A percentile compares a stretch with the other conserved stretches of the same genome.
Conservation (phyloP, 495 filamentous ascomycete genomes). For the Podospora conica region DNA sequence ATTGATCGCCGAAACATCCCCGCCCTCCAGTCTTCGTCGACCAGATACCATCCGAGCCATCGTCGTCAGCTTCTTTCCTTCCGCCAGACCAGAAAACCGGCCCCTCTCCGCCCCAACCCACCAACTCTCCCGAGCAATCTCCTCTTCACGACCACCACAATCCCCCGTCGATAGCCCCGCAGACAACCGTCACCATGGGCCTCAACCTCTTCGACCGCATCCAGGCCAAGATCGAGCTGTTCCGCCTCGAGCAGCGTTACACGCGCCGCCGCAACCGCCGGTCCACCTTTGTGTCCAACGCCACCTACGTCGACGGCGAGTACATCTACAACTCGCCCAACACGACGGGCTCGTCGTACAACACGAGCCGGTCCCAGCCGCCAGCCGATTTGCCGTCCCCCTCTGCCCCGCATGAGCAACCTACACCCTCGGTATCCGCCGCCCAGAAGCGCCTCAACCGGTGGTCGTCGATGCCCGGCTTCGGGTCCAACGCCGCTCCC, state of each 20-base stretch:
- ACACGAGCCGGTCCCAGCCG: conserved; percentile 30
- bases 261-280: conserved; percentile 74
- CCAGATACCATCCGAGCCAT: background rate
- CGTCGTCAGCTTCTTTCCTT: background rate
- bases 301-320: conserved; percentile 86
- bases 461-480: conserved; percentile 45
- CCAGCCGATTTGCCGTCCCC: conserved; percentile 6
- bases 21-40: background rate
- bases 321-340: conserved; percentile 63
- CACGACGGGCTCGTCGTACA: conserved; percentile 43
- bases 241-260: conserved; percentile 89
- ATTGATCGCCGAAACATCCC: background rate
- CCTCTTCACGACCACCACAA: background rate
- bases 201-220: conserved; percentile 44
- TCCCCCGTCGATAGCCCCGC: background rate
- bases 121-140: background rate
- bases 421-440: conserved; percentile 3
- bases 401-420: background rate
- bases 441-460: conserved; percentile 37
- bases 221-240: conserved; percentile 70
- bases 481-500: conserved; percentile 19
- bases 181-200: conserved; percentile 27
- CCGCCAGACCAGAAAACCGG: background rate
- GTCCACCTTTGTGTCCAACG: conserved; percentile 77
- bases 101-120: background rate